Evolutionary conservation across 345 rosid species (phyloP), one percentile per base, ranked within the genome.

Genomic region (Cardamine resedifolia): DNA sequence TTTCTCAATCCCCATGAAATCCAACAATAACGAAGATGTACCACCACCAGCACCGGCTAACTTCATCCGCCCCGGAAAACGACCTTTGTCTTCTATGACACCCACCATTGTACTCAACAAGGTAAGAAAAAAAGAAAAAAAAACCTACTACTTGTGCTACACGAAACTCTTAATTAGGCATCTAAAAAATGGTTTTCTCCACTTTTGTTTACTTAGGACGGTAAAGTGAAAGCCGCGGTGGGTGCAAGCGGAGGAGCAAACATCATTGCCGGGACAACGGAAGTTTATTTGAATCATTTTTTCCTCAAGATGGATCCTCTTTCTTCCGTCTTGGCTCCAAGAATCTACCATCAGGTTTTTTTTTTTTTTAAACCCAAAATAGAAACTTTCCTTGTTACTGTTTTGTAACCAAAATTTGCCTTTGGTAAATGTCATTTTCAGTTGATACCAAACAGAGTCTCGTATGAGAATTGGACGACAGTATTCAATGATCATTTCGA

Each of bases 241-340:
- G 95, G 95, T 36, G 90, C 85, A 1, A 89, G 91, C 48, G 95
- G 95, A 31, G 95, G 90, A 70, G 73, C 69, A 12, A 78, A 61
- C 62, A 86, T 89, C 72, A 84, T 86, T 34, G 88, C 86, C 0
- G 88, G 82, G 57, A 70, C 86, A 50, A 73, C 87, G 0, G 80
- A 79, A 65, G 95, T 89, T 50, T 77, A 80, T 50, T 39, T 88
- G 38, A 86, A 88, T 53, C 81, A 85, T 79, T 86, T 86, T 39
- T 77, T 73, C 12, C 75, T 41, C 33, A 80, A 80, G 36, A 82
- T 88, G 89, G 85, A 86, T 77, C 85, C 91, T 30, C 68, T 88
- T 24, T 81, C 89, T 61, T 79, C 89, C 0, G 83, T 88, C 52
- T 51, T 81, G 63, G 80, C 88, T 64, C 88, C 95, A 19, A 82